phyloP scores from a whole-genome alignment of 305 asterid genomes.

The Petunia hybrid region DNA sequence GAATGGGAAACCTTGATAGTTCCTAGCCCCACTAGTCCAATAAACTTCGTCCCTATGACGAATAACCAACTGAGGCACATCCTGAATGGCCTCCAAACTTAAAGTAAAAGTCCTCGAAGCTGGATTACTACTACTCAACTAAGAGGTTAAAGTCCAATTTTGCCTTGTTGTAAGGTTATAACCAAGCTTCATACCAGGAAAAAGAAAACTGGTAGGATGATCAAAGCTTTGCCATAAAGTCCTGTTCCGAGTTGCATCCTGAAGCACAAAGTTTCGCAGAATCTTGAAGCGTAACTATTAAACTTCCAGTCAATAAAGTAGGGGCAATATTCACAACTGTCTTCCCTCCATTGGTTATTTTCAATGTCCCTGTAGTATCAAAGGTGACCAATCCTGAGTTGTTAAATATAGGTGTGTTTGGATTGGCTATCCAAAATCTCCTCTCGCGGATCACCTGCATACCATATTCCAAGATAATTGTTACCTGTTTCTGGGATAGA shows the following conservation, averaged over 20 bases:
- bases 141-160: constrained; percentile 46
- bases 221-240: constrained; percentile 48
- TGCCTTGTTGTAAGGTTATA: constrained; percentile 36
- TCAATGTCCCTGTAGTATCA: constrained; percentile 32
- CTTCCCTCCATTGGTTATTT: constrained; percentile 29
- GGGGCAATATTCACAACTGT: constrained; percentile 32
- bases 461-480: too few species aligned
- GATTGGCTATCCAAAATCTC: constrained; percentile 40
- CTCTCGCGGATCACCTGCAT: not conserved
- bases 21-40: constrained; percentile 46
- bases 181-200: constrained; percentile 47
- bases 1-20: constrained; percentile 2
- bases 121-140: not conserved
- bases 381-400: constrained; percentile 17
- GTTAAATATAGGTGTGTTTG: constrained; percentile 11
- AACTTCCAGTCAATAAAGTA: constrained; percentile 35
- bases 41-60: constrained; percentile 36
- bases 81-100: constrained; percentile 38
- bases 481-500: not conserved
- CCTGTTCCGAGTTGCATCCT: constrained; percentile 31
- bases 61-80: constrained; percentile 35
- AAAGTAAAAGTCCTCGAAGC: constrained; percentile 38
- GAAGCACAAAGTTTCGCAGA: constrained; percentile 40
- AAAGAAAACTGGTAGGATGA: constrained; percentile 42
- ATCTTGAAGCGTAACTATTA: constrained; percentile 38